These are phyloP conservation scores for Pestalotiopsis sp. DNA, from an alignment of 2,329 filamentous ascomycete species.

Conservation along the genomic window DNA sequence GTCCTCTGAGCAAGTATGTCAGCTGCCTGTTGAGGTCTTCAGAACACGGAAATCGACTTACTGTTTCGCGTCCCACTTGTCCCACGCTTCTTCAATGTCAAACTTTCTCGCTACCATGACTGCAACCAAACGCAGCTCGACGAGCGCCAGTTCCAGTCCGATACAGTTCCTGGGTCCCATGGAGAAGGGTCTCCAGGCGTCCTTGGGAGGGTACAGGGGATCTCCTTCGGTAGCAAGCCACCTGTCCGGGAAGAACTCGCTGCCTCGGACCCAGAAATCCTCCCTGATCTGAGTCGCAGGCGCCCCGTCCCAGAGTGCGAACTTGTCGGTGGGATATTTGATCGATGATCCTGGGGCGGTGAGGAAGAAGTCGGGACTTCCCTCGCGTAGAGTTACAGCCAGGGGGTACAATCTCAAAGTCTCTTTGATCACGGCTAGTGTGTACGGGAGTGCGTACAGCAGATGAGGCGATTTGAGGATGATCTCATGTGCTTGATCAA, in stretches of 20 bases:
- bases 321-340: conserved; percentile 37
- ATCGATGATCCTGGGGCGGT: conserved; percentile 40
- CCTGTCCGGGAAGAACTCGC: conserved; percentile 44
- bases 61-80: conserved; percentile 34
- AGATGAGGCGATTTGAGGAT: conserved; percentile 43
- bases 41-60: neutral
- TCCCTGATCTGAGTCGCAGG: conserved; percentile 32
- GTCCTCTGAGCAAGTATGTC: neutral
- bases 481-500: conserved; percentile 33
- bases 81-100: conserved; percentile 50
- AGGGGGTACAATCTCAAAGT: conserved; percentile 51
- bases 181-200: conserved; percentile 57
- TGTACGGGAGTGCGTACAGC: conserved; percentile 53
- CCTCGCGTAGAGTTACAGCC: conserved; percentile 43
- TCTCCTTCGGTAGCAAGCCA: conserved; percentile 32
- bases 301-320: conserved; percentile 20
- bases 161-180: conserved; percentile 58
- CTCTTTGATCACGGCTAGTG: conserved; percentile 55
- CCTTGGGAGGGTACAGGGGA: conserved; percentile 28
- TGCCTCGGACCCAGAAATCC: conserved; percentile 39
- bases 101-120: conserved; percentile 51
- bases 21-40: neutral
- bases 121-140: conserved; percentile 53
- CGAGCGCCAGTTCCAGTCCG: conserved; percentile 57
- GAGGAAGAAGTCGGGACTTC: conserved; percentile 32